phyloP scores from a whole-genome alignment of 2,329 filamentous ascomycete species.

The Chalaropsis ovoidea region DNA sequence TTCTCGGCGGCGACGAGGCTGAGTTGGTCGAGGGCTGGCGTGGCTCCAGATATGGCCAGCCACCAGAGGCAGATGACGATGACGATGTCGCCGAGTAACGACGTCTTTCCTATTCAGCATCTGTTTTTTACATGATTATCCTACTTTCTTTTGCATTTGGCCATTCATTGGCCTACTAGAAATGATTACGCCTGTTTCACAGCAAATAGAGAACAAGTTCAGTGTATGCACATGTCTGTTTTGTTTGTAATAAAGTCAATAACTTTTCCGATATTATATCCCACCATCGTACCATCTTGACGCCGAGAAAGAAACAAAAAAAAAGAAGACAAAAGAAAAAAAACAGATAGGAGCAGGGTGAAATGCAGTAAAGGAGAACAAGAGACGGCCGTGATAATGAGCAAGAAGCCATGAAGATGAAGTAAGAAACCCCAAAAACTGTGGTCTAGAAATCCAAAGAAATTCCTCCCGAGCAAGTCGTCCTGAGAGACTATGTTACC shows the following conservation, averaged over 20 bases:
- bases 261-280: slow-evolving; percentile 15
- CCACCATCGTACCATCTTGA: slow-evolving; percentile 15
- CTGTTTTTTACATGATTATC: neutral
- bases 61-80: slow-evolving; percentile 44
- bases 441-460: neutral
- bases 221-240: neutral
- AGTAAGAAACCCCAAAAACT: neutral
- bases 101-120: slow-evolving; percentile 27
- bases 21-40: slow-evolving; percentile 45
- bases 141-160: neutral
- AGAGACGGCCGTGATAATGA: neutral
- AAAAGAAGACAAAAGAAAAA: slow-evolving; percentile 12
- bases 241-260: slow-evolving; percentile 12
- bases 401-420: neutral
- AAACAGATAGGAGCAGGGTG: slow-evolving; percentile 13
- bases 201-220: neutral
- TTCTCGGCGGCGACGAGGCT: slow-evolving; percentile 79
- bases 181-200: neutral
- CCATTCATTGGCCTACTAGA: neutral
- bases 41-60: slow-evolving; percentile 34
- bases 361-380: neutral
- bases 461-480: neutral
- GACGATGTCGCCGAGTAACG: slow-evolving; percentile 47
- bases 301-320: slow-evolving; percentile 11
- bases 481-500: neutral